Base-by-base conservation (phyloP, 768 basidiomycete genomes). In the Exidia glandulosa region DNA sequence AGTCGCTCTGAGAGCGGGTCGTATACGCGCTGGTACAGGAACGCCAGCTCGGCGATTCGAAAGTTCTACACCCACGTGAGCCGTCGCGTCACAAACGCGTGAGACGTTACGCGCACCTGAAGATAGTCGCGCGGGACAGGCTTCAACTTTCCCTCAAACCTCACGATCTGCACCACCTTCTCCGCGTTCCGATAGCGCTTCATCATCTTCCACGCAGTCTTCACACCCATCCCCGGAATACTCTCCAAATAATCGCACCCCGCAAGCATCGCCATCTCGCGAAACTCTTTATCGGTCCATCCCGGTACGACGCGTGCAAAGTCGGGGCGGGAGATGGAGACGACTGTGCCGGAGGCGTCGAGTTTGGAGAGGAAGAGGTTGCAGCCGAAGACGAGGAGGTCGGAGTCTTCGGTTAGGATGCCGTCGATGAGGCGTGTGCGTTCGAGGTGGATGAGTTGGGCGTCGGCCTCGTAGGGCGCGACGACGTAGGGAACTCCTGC, bases 381-480 rank as follows among this genome's bases (percentile, higher is more conserved):
- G 73, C 93, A 95, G n/a, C 95, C 96, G 68, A 96, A 98, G 55
- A 99, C 94, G 61, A 98, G 85, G 31, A 99, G 78, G 71, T 99
- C 96, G 0, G 94, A 97, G 73, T 98, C 96, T 73, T 99, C 96
- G 1, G 96, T 98, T 65, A 99, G 81, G 70, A 99, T 87, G 2
- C 86, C 96, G 69, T 94, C 87, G 41, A 93, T 90, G 33, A 89
- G 66, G 19, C 91, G 91, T 47, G 76, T 71, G 56, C 82, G 82
- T 68, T 98, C 96, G 48, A 99, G 81, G 72, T 88, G 97, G 50
- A 91, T 88, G 60, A 99, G 81, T 71, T 99, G 96, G 1, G 96
- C 93, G 67, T 99, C 96, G 0, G 96, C 96, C 77, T 99, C 96
- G 71, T 98, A 99, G 0, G 96, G 96, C 3, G 96, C 95, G 19